Base-by-base conservation (phyloP, 768 basidiomycete species). In the Boletus vinaceobasis region DNA sequence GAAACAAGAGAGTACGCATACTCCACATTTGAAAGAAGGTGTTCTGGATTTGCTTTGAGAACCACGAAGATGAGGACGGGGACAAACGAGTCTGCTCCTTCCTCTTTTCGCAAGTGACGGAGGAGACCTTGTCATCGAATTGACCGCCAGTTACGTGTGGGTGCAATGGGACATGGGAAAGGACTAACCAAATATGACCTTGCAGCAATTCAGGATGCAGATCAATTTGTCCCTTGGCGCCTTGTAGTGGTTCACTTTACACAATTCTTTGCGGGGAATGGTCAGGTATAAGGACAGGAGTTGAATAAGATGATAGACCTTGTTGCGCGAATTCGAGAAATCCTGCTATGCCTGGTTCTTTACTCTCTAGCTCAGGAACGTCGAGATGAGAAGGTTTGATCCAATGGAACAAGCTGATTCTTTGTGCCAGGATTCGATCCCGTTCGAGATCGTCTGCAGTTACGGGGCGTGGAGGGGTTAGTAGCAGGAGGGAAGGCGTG, bases 231-330 rank as follows among this genome's bases (percentile, higher is more conserved):
- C 97, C 40, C 97, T 81, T 8, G 97, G 97, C 10, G 97, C 97
- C 71, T 98, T 98, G 77, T 98, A 99, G 68, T 98, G 94, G 65
- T 97, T 98, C 58, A 99, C 88, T 79, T 98, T 98, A 61, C 93
- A 71, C 40, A 99, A 77, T 71, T 99, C 97, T 93, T 65, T 36
- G 32, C 32, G 40, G 36, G 46, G 29, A 21, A 15, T 1, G 37
- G 51, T 50, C 39, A 66, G 48, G 27, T 4, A 31, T 23, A 29
- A 53, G 31, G 43, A 9, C 5, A 38, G 2, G 47, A 31, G 21
- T 11, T 1, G 38, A 19, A 36, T 5, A n/a, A 48, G 14, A 44
- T 38, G 21, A 64, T 69, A 21, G 14, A 90, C 91, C 92, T 83
- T 93, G 91, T 64, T 92, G 82, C 0, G 92, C 92, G 65, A 93